Evolutionary conservation across 2,329 filamentous ascomycete species (phyloP), one percentile per base, ranked within the genome.

Genomic region (Botrytis cinerea): DNA sequence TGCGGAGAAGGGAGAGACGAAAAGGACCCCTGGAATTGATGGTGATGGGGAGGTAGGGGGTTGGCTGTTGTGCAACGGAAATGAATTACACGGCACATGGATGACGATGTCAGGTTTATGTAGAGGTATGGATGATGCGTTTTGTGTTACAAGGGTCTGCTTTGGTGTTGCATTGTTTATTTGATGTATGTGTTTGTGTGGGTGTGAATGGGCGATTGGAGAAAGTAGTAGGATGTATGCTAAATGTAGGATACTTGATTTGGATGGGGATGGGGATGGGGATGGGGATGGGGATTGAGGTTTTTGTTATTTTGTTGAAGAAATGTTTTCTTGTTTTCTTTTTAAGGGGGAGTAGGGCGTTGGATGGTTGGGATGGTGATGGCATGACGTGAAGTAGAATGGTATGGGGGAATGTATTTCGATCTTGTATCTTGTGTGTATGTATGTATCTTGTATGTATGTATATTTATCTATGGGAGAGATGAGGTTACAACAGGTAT

Each of bases 41-140:
- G 25, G 25, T 68, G 32, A 25, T 54, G 46, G 43, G 35, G 28
- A 22, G 5, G 32, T 22, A 54, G 43, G 51, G 62, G 43, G 4
- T 54, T 38, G 10, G 46, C 14, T 54, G 46, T 35, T 28, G 64
- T 68, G 64, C 25, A 18, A 68, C 35, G 9, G 16, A 28, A 40
- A 32, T 18, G n/a, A 16, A 54, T 68, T 54, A 40, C 64, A 68
- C 48, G 16, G 16, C 46, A 54, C 32, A 18, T 8, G 32, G 46
- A 40, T 54, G 25, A 68, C 32, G 64, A 68, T 68, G 48, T 66
- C 38, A 20, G 38, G 18, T 45, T 63, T 43, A 63, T 45, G 18
- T 7, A 63, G 14, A 25, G 43, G 62, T 46, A 46, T 35, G 43
- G 32, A 35, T 46, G 62, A 32, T 64, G 62, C 62, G 22, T 48